Evolutionary conservation across 2,329 filamentous ascomycete genomes (phyloP).

Genomic region (Fusarium metavorans): DNA sequence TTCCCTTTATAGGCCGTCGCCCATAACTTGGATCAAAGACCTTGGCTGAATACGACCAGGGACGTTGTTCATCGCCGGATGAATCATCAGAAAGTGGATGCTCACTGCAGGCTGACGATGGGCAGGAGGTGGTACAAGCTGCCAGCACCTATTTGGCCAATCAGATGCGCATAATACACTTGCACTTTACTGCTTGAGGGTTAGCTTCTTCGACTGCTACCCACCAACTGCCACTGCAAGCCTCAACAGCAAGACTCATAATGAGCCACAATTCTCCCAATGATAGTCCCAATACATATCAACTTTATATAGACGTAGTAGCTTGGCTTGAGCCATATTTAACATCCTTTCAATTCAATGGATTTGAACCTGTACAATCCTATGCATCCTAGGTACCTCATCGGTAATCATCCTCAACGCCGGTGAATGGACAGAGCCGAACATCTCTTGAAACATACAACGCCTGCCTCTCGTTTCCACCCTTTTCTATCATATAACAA

Average conservation of each 20-base stretch:
- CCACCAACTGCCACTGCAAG: background rate
- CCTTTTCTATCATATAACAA: slow-evolving; percentile 70
- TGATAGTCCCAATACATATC: background rate
- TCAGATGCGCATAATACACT: background rate
- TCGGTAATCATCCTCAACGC: slow-evolving; percentile 29
- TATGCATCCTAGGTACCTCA: slow-evolving; percentile 16
- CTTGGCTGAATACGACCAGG: slow-evolving; percentile 13
- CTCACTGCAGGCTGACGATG: slow-evolving; percentile 34
- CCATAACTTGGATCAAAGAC: slow-evolving; percentile 9
- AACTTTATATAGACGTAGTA: background rate
- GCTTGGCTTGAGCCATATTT: background rate
- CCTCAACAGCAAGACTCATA: background rate
- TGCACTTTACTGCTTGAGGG: background rate
- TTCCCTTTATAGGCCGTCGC: slow-evolving; percentile 13
- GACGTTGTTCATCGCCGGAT: slow-evolving; percentile 50
- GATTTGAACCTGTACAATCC: slow-evolving; percentile 13
- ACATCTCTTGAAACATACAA: slow-evolving; percentile 32
- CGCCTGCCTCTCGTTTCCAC: slow-evolving; percentile 23
- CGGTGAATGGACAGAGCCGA: slow-evolving; percentile 27
- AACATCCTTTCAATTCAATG: background rate
- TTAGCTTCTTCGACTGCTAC: background rate
- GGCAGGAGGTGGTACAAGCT: slow-evolving; percentile 13
- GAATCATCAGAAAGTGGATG: slow-evolving; percentile 54
- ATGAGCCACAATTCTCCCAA: background rate
- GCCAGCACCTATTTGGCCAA: slow-evolving; percentile 7